Evolutionary conservation across 2,329 filamentous ascomycete species (phyloP).

Genomic region (Pseudopyricularia cyperi): DNA sequence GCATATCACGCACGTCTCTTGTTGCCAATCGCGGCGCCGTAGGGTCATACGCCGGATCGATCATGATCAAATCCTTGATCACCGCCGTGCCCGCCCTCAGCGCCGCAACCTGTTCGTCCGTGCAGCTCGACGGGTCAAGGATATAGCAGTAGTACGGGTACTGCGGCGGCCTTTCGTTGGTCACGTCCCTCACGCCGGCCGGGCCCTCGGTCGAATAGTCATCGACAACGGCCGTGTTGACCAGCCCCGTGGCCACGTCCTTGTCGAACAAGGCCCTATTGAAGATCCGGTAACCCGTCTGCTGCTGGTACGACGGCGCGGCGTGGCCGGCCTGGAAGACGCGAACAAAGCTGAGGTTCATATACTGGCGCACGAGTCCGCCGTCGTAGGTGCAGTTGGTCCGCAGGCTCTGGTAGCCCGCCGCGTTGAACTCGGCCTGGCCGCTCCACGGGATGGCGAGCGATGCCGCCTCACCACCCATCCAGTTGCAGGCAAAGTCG

Average conservation of each 20-base stretch:
- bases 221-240: conserved; percentile 28
- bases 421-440: conserved; percentile 42
- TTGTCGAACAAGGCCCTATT: conserved; percentile 43
- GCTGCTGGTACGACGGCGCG: conserved; percentile 47
- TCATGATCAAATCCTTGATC: conserved; percentile 18
- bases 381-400: conserved; percentile 57
- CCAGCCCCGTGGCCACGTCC: conserved; percentile 41
- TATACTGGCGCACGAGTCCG: conserved; percentile 63
- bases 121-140: conserved; percentile 9
- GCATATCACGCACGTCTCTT: background rate
- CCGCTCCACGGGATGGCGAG: conserved; percentile 35
- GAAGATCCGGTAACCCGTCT: conserved; percentile 46
- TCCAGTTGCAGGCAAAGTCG: conserved; percentile 54
- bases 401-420: conserved; percentile 61
- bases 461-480: conserved; percentile 64
- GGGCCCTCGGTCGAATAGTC: conserved; percentile 21
- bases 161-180: conserved; percentile 9
- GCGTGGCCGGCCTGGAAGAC: conserved; percentile 55
- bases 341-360: conserved; percentile 57
- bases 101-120: conserved; percentile 32
- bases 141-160: conserved; percentile 13
- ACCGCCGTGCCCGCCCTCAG: conserved; percentile 37
- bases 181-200: conserved; percentile 6
- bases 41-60: conserved; percentile 2
- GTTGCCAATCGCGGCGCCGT: background rate